Evolutionary conservation across 2,329 filamentous ascomycete genomes (phyloP).

Genomic region (Sporothrix brunneoviolacea): DNA sequence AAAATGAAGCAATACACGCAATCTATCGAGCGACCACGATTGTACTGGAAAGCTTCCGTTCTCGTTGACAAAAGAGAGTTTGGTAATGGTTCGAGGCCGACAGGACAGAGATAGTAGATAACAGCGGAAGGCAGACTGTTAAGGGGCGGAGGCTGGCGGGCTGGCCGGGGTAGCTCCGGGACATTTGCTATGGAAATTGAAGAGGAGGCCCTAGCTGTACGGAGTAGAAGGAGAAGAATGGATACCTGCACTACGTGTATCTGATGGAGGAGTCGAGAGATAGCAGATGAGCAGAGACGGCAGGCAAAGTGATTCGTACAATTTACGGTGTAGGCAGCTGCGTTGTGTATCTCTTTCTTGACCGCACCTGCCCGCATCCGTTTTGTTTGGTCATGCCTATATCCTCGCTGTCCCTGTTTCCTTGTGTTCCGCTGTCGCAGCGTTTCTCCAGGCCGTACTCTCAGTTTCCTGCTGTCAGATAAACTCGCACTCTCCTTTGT

Average conservation of each 20-base stretch:
- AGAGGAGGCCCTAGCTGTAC: too few relatives aligned
- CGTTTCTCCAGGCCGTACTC: too few relatives aligned
- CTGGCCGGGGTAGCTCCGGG: background rate
- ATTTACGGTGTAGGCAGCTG: too few relatives aligned
- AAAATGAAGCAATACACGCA: conserved; percentile 8
- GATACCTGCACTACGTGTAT: too few relatives aligned
- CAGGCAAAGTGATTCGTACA: too few relatives aligned
- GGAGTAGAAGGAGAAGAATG: too few relatives aligned
- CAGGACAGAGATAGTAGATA: background rate
- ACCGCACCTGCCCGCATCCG: conserved; percentile 10
- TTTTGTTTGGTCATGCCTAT: too few relatives aligned
- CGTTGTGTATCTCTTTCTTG: background rate
- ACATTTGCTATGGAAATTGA: background rate
- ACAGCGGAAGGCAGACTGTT: background rate
- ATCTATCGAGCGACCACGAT: conserved; percentile 1
- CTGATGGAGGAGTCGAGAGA: too few relatives aligned
- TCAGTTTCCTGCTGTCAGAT: conserved; percentile 5
- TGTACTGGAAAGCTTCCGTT: background rate
- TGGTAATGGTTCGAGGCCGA: conserved; percentile 1
- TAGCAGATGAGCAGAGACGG: too few relatives aligned
- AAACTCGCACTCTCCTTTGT: background rate
- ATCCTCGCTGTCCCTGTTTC: background rate
- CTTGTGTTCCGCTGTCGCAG: background rate
- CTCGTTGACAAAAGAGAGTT: conserved; percentile 7
- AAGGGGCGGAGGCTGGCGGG: background rate